Evolutionary conservation across 192 early-diverging fungal species (phyloP).

Genomic region (Linnemannia elongata): DNA sequence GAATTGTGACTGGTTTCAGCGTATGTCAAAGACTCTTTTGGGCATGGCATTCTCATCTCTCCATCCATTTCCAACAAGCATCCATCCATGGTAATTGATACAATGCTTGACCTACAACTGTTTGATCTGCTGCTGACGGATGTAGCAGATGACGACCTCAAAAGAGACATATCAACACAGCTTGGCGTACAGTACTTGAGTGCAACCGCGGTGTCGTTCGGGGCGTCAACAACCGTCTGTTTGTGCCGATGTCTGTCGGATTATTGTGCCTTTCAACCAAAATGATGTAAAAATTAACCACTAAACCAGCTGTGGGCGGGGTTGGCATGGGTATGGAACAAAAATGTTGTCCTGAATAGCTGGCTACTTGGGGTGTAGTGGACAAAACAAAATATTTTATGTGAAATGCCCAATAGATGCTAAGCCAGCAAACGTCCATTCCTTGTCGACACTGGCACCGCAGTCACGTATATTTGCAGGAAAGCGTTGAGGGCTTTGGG

Average conservation of each 20-base stretch:
- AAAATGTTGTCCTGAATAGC: too few species aligned
- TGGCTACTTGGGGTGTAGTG: too few species aligned
- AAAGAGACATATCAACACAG: constrained; percentile 6
- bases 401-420: too few species aligned
- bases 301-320: too few species aligned
- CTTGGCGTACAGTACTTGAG: constrained; percentile 14
- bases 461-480: constrained; percentile 13
- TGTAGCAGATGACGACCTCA: constrained; percentile 10
- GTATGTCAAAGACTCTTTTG: constrained; percentile 3
- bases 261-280: too few species aligned
- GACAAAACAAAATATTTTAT: too few species aligned
- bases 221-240: constrained; percentile 8
- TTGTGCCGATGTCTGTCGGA: constrained; percentile 3
- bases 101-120: constrained; percentile 7
- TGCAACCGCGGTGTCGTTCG: constrained; percentile 8
- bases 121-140: constrained; percentile 10
- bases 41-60: constrained; percentile 10
- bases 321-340: too few species aligned
- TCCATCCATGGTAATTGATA: constrained; percentile 10
- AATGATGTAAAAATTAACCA: too few species aligned
- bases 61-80: constrained; percentile 13
- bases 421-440: constrained; percentile 4
- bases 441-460: constrained; percentile 4
- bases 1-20: neutral
- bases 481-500: constrained; percentile 3